Base-by-base conservation (phyloP, 257 asterid species). In the Thymus quinquecostatus region DNA sequence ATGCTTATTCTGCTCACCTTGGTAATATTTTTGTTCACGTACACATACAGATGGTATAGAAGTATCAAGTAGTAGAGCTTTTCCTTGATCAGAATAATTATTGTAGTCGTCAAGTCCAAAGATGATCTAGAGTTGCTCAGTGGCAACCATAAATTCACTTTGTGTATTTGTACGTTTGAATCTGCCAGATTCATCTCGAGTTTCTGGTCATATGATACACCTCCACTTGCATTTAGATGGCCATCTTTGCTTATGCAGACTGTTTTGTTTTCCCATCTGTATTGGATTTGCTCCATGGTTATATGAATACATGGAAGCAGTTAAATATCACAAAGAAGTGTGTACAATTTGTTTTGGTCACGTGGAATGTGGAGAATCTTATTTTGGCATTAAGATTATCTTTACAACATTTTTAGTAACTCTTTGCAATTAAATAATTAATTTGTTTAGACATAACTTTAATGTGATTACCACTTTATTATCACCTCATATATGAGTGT, bases 401-500 rank as follows among this genome's bases (percentile, higher is more conserved):
- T 53, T n/a, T 27, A 53, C 59, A 53, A 10, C 32, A 27, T 53
- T n/a, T 62, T 55, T 47, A 38, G 68, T 14, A 36, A 32, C 2
- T 14, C 60, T 50, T 68, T 54, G 66, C 27, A 11, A 45, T 67
- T 33, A 36, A 64, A 57, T 47, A 61, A 68, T 68, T 14, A 51
- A 66, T 64, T 40, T 38, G 69, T 62, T 66, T 38, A 59, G 32
- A 38, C 43, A 66, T 11, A 33, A 36, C 8, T 36, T 60, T 55
- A 62, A 60, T 70, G 65, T 34, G 64, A 62, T 60, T 41, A 29
- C 58, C 41, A 36, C 69, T 57, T 14, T 6, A 48, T 63, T 49
- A n/a, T 54, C 50, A 61, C 50, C 70, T 36, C 45, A 60, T 65
- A 11, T 27, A 14, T 40, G 21, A 50, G 29, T 14, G 9, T 55